phyloP scores from a whole-genome alignment of 1,284 basidiomycete species.

The Rhodotorula sp. region DNA sequence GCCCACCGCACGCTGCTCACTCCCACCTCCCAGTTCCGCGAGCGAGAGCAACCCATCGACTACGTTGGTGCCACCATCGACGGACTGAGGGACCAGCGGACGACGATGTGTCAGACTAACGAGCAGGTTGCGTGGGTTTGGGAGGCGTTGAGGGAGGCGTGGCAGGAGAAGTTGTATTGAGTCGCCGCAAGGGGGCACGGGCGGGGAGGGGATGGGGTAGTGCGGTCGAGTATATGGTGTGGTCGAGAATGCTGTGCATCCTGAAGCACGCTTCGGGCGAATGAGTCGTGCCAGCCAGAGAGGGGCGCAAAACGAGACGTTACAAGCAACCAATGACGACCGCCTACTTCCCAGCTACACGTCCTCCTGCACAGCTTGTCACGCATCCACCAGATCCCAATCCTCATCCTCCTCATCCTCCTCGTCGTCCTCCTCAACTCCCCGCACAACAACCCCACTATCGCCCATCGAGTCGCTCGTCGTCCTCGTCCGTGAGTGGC shows the following conservation, averaged over 20 bases:
- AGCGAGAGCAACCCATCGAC: constrained; percentile 53
- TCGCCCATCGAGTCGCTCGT: background rate
- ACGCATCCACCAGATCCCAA: constrained; percentile 22
- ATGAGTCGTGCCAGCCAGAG: too few relatives aligned
- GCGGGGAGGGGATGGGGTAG: background rate
- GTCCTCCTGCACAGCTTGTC: too few relatives aligned
- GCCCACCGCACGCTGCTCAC: background rate
- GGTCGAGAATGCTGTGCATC: background rate
- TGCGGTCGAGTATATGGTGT: background rate
- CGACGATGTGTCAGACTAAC: constrained; percentile 72
- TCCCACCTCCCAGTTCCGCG: too few relatives aligned
- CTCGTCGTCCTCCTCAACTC: background rate
- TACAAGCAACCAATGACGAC: background rate
- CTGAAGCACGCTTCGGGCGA: background rate
- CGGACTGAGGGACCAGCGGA: constrained; percentile 71
- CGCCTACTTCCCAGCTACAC: too few relatives aligned
- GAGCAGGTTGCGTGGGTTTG: constrained; percentile 70
- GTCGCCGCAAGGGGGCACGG: background rate
- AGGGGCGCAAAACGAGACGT: background rate
- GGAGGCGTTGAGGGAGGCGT: constrained; percentile 47
- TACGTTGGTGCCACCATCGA: constrained; percentile 71
- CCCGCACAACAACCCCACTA: background rate
- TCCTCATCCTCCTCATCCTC: constrained; percentile 23
- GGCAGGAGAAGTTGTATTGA: constrained; percentile 13
- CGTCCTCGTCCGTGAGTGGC: background rate